phyloP scores from a whole-genome alignment of 83 land plant genomes.

The Larix sibirica region DNA sequence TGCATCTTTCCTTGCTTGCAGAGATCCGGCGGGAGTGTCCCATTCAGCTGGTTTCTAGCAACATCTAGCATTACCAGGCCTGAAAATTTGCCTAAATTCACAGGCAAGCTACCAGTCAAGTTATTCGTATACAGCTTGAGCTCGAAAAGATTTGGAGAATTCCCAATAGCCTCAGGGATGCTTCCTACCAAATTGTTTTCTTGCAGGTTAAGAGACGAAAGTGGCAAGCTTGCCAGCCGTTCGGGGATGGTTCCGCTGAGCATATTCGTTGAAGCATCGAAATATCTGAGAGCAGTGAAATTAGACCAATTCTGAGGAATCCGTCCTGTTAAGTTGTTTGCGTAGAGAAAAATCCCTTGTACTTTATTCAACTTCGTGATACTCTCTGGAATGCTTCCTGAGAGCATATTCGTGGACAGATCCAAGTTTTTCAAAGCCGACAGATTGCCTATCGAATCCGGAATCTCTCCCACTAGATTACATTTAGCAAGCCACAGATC shows the following conservation, averaged over 20 bases:
- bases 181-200: constrained; percentile 15
- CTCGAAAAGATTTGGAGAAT: constrained; percentile 9
- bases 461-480: constrained; percentile 47
- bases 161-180: constrained; percentile 14
- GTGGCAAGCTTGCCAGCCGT: neutral
- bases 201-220: neutral
- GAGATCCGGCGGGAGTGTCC: constrained; percentile 16
- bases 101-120: constrained; percentile 23
- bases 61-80: constrained; percentile 12
- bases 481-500: constrained; percentile 39
- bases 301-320: constrained; percentile 45
- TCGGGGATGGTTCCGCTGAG: constrained; percentile 44
- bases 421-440: constrained; percentile 45
- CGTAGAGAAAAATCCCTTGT: constrained; percentile 62
- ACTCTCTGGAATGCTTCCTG: constrained; percentile 51
- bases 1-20: constrained; percentile 10
- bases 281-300: constrained; percentile 26
- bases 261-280: constrained; percentile 54
- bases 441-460: constrained; percentile 42
- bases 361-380: constrained; percentile 22
- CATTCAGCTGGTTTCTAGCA: constrained; percentile 13
- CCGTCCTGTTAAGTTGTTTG: constrained; percentile 51
- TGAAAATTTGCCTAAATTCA: constrained; percentile 13
- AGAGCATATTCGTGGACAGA: constrained; percentile 38
- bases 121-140: constrained; percentile 23